Conservation (phyloP, 2,329 filamentous ascomycete species). For the Stachybotrys elegans region DNA sequence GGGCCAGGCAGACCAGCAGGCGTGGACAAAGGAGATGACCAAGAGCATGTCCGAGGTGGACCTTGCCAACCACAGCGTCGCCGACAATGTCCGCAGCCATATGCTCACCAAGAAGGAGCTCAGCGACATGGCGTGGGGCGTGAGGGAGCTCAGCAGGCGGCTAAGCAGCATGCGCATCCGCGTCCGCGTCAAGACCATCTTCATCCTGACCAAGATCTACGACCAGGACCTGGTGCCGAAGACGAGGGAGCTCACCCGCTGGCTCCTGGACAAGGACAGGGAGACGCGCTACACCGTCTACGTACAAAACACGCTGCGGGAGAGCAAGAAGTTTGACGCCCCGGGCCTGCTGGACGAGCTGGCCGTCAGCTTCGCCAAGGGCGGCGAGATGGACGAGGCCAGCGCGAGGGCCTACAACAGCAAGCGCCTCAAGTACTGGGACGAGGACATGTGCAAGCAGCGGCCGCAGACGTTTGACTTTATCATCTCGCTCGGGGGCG, state of each 20-base stretch:
- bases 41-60: conserved; percentile 37
- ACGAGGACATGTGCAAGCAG: conserved; percentile 67
- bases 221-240: conserved; percentile 74
- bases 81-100: conserved; percentile 50
- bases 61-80: conserved; percentile 17
- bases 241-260: conserved; percentile 71
- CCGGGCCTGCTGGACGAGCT: conserved; percentile 62
- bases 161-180: conserved; percentile 78
- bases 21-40: conserved; percentile 46
- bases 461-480: conserved; percentile 90
- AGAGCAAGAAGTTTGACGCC: conserved; percentile 69
- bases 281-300: conserved; percentile 71
- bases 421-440: conserved; percentile 74
- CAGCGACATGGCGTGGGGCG: conserved; percentile 95
- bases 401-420: conserved; percentile 29
- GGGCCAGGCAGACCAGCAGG: conserved; percentile 53
- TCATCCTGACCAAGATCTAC: conserved; percentile 87
- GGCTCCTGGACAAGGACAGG: conserved; percentile 71
- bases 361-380: conserved; percentile 34
- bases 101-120: conserved; percentile 92
- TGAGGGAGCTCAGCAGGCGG: conserved; percentile 82
- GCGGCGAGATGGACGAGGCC: conserved; percentile 26
- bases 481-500: conserved; percentile 83
- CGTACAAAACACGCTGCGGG: conserved; percentile 70
- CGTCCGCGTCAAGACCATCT: conserved; percentile 76